Base-by-base conservation (phyloP, 2,329 filamentous ascomycete species). In the Chaetomiaceae sp. region DNA sequence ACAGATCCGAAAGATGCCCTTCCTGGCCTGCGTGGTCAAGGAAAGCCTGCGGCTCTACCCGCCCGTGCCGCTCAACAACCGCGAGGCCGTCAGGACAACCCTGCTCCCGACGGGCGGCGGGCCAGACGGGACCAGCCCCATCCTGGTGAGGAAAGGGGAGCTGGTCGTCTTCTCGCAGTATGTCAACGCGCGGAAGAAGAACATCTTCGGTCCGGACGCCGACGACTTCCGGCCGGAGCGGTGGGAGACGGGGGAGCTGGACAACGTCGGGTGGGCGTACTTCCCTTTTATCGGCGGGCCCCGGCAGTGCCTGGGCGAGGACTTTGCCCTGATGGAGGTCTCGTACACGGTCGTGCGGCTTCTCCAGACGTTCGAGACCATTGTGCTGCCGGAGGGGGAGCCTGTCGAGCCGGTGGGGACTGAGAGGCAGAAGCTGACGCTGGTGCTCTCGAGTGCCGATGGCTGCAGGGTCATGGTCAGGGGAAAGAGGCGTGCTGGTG, bases 101-200 rank as follows among this genome's bases (percentile, higher is more conserved):
- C 64, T 65, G 1, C 60, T 74, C 0, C 71, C 72, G 0, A 37
- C 48, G 1, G 72, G 71, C 19, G 70, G 72, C n/a, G 71, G 71
- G 0, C 54, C 61, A 0, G 66, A 69, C 52, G 66, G 70, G 3
- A 59, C 53, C 7, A 57, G 59, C 0, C 69, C 70, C 0, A 57
- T 72, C 1, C 62, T 68, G 14, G 59, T 72, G 3, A 46, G 59
- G 0, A 61, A 59, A 19, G 69, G 69, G 0, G 59, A 61, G 11
- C 38, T 57, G 14, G 62, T 72, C 1, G 53, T 61, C 6, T 71
- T 65, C 46, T 64, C 55, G 17, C 54, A 64, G 9, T 68, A 69
- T 55, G 59, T 62, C 0, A 61, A 70, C 44, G 67, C 71, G 34
- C 60, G 69, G 1, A 59, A 65, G 7, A 66, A 64, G 17, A 66